Percentiles rank a stretch among this genome's conserved stretches.
Conservation (phyloP, 495 filamentous ascomycete genomes). For the Cercophora scortea region DNA sequence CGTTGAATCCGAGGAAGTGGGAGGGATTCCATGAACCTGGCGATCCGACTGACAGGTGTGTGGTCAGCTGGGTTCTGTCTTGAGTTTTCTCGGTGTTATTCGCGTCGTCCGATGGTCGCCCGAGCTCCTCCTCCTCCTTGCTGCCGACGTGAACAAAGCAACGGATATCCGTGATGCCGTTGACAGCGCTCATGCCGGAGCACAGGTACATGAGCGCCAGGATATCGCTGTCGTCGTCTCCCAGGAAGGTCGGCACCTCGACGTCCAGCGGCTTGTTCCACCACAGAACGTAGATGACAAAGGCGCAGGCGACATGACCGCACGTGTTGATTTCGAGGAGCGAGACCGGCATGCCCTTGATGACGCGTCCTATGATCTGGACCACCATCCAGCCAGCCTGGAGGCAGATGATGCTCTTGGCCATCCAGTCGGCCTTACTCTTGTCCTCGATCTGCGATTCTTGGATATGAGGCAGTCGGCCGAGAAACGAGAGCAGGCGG, state of each 20-base stretch:
- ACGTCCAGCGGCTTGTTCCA: conserved; percentile 9
- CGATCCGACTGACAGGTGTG: not conserved
- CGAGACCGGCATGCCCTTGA: conserved; percentile 13
- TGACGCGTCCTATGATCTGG: conserved; percentile 15
- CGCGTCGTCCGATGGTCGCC: not conserved
- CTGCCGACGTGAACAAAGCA: conserved; percentile 2
- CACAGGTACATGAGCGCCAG: conserved; percentile 5
- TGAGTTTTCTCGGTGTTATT: not conserved
- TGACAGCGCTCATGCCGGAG: not conserved
- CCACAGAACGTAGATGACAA: conserved; percentile 22
- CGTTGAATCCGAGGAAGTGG: not conserved
- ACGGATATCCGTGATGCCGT: conserved; percentile 3
- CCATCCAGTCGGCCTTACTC: conserved; percentile 9
- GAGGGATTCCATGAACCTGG: not conserved
- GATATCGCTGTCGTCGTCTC: not conserved
- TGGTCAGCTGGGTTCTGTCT: not conserved
- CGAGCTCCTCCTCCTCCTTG: not conserved
- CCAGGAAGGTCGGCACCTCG: conserved; percentile 1
- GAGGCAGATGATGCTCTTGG: conserved; percentile 6
- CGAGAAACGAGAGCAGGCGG: conserved; percentile 1
- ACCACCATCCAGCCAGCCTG: conserved; percentile 30
- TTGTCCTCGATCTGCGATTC: conserved; percentile 6
- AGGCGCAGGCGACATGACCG: conserved; percentile 27
- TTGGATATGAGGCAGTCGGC: not conserved
- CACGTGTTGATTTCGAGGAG: conserved; percentile 32